These are phyloP conservation scores for Phialophora expanda DNA, from an alignment of 2,329 filamentous ascomycete genomes.

Conservation along the genomic window DNA sequence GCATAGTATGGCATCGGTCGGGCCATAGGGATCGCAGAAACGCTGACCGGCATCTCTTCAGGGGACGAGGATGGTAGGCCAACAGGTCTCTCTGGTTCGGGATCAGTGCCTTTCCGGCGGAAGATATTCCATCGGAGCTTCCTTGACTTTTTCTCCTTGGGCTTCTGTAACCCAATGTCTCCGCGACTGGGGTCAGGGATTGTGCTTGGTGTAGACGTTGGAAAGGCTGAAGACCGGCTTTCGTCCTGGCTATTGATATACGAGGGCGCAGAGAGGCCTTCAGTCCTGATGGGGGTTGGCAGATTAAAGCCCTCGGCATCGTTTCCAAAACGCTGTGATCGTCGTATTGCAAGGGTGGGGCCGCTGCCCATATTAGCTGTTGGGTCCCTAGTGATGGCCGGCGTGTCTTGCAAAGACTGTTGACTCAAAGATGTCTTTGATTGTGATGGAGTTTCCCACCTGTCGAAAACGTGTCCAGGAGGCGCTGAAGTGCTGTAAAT, in stretches of 20 bases:
- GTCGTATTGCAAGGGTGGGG: conserved; percentile 34
- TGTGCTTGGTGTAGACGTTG: conserved; percentile 31
- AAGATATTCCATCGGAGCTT: conserved; percentile 64
- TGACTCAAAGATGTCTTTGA: conserved; percentile 39
- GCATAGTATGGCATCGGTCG: conserved; percentile 64
- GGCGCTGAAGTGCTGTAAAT: conserved; percentile 46
- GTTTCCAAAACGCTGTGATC: conserved; percentile 37
- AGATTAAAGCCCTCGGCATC: conserved; percentile 33
- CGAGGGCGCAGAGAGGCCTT: conserved; percentile 27
- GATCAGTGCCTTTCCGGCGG: conserved; percentile 47
- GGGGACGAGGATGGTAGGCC: conserved; percentile 40
- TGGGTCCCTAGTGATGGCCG: conserved; percentile 2
- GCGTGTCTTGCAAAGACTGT: conserved; percentile 44
- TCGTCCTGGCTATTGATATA: conserved; percentile 36
- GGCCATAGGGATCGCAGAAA: conserved; percentile 46
- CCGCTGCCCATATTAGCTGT: background rate
- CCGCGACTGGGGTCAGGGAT: conserved; percentile 25
- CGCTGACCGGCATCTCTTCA: conserved; percentile 47
- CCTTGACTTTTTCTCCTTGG: conserved; percentile 33
- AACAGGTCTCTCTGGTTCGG: conserved; percentile 16
- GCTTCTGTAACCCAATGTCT: conserved; percentile 26
- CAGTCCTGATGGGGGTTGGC: conserved; percentile 36
- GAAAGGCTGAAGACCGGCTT: conserved; percentile 31
- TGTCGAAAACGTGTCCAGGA: conserved; percentile 41
- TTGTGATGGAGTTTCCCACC: conserved; percentile 36